These are phyloP conservation scores for Aspergillus melleus DNA, from an alignment of 2,329 filamentous ascomycete species.

Conservation along the genomic window DNA sequence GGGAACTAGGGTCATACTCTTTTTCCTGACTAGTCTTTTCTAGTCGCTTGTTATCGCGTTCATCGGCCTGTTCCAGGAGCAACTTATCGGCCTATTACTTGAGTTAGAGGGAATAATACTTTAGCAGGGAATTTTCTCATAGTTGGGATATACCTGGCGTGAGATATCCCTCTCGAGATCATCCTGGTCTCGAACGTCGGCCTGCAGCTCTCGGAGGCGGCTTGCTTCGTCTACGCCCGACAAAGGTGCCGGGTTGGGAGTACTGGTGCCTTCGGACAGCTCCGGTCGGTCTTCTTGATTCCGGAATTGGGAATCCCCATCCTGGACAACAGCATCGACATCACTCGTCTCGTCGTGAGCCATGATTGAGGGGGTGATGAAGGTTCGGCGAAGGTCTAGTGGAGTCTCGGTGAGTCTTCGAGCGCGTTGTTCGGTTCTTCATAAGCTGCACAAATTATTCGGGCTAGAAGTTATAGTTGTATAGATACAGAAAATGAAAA, in stretches of 20 bases:
- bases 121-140: no score
- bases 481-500: not conserved
- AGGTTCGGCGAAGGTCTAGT: not conserved
- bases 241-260: conserved; percentile 1
- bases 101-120: not conserved
- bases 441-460: not conserved
- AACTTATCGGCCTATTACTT: conserved; percentile 54
- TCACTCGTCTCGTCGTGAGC: not conserved
- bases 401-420: not conserved
- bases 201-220: conserved; percentile 63
- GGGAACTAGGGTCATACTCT: conserved; percentile 29
- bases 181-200: conserved; percentile 78
- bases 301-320: not conserved
- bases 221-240: conserved; percentile 54
- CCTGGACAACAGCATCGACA: not conserved
- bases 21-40: conserved; percentile 57
- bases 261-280: not conserved
- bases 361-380: not conserved
- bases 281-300: not conserved
- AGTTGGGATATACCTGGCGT: conserved; percentile 48
- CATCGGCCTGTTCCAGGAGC: conserved; percentile 62
- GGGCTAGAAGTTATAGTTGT: not conserved
- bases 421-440: not conserved
- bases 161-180: conserved; percentile 87
- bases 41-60: conserved; percentile 62